Percentiles rank a stretch among this genome's conserved stretches.
phyloP scores from a whole-genome alignment of 345 rosid species.

The Eucalyptus viminalis region DNA sequence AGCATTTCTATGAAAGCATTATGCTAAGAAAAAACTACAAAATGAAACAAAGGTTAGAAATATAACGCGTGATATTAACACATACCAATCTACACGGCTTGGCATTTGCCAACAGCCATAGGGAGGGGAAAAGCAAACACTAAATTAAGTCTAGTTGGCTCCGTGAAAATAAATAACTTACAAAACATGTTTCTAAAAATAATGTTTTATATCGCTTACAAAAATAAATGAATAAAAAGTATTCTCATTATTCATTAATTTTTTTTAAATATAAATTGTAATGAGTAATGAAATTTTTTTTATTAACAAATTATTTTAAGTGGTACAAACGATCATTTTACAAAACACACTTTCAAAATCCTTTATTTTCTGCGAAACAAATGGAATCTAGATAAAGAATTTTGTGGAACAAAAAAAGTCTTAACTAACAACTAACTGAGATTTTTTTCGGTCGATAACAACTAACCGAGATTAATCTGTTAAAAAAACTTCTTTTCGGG shows the following conservation, averaged over 20 bases:
- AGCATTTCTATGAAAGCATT: background rate
- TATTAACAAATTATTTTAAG: background rate
- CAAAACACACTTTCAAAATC: fast-evolving
- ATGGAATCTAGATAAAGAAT: background rate
- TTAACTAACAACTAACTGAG: background rate
- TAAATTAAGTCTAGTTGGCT: background rate
- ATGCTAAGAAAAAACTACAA: background rate
- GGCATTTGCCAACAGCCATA: background rate
- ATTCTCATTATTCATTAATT: background rate
- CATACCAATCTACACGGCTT: background rate
- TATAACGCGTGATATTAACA: background rate
- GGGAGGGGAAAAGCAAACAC: background rate
- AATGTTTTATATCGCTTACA: background rate
- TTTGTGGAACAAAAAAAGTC: fast-evolving
- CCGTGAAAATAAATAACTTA: background rate
- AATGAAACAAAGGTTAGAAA: background rate
- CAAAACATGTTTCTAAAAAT: background rate
- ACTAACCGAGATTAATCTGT: background rate
- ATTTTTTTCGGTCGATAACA: background rate
- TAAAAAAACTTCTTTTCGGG: background rate
- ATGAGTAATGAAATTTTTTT: background rate
- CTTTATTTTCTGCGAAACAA: background rate
- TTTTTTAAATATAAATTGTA: background rate
- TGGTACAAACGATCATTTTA: background rate
- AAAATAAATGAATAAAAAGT: background rate